Conservation (phyloP, 148 eudicot species). For the Beta vulgaris region DNA sequence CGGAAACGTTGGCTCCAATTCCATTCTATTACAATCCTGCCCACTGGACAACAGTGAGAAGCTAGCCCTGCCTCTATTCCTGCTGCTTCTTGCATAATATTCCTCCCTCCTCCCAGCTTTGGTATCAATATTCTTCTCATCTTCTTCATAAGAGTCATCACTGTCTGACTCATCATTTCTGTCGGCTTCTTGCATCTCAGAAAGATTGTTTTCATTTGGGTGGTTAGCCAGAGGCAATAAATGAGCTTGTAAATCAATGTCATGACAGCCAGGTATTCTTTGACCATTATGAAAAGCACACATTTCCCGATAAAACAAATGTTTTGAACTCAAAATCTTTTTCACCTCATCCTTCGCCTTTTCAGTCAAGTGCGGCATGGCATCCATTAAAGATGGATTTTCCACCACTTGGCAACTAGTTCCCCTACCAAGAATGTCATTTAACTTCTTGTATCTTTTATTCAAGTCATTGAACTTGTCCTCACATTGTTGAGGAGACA, state of each 20-base stretch:
- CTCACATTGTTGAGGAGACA: constrained; percentile 80
- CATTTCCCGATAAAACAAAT: constrained; percentile 72
- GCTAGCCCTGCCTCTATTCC: constrained; percentile 26
- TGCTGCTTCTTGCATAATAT: constrained; percentile 18
- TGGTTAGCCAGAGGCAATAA: constrained; percentile 26
- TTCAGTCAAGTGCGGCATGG: constrained; percentile 46
- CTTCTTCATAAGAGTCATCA: constrained; percentile 39
- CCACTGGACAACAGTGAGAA: constrained; percentile 22
- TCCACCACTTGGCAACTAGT: constrained; percentile 66
- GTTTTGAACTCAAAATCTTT: constrained; percentile 67
- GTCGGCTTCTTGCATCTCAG: constrained; percentile 39
- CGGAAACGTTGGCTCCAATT: constrained; percentile 29
- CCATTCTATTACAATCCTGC: constrained; percentile 19
- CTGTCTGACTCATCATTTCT: constrained; percentile 45
- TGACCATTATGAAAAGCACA: constrained; percentile 73
- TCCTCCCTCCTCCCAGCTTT: constrained; percentile 24
- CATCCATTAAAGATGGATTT: constrained; percentile 53
- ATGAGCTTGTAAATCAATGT: constrained; percentile 43
- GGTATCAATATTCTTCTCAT: constrained; percentile 21
- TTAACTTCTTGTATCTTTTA: constrained; percentile 66
- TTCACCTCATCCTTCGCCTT: constrained; percentile 61
- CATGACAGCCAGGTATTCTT: constrained; percentile 45
- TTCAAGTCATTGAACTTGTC: constrained; percentile 80
- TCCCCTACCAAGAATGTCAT: constrained; percentile 70
- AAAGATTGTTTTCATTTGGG: constrained; percentile 35